Evolutionary conservation across 2,329 filamentous ascomycete species (phyloP), one percentile per base, ranked within the genome.

Genomic region (Sclerotinia glacialis): DNA sequence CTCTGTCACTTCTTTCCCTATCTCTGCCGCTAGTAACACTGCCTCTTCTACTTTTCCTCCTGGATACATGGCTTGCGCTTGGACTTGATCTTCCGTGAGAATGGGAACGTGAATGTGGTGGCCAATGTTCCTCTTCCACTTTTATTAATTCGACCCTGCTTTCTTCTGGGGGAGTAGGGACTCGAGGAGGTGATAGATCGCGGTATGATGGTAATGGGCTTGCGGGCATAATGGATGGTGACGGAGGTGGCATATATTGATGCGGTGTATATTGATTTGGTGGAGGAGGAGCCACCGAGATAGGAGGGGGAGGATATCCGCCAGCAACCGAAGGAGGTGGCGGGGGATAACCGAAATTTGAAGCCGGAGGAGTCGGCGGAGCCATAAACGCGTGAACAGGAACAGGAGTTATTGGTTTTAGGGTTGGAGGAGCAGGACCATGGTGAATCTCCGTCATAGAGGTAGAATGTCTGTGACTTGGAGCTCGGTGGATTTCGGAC

Each of bases 91-190:
- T 34, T 7, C 44, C 58, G 4, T 37, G 58, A 11, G 53, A 55
- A 37, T 34, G 52, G 1, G 52, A 37, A 37, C 8, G 52, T 3
- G 52, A 50, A 50, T 28, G 54, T 18, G 54, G 58, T 11, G 62
- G 50, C 26, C 62, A 55, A 7, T 56, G 62, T 49, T 64, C 52
- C 23, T 64, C 62, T n/a, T 64, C 62, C 3, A 64, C 62, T 26
- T 64, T 23, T 23, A 64, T 64, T 18, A 64, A n/a, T 34, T 64
- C 62, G n/a, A 64, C 34, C 26, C 62, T 18, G 26, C 58, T 60
- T 60, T 46, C 42, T 16, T 58, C 62, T 0, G 62, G 62, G 2
- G 52, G 62, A 14, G 62, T 64, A 2, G 52, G 62, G 1, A 55
- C 62, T 18, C 52, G 52, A 14, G 62, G 62, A 16, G 28, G 62